Conservation (phyloP, 306 rosid genomes). For the Astragalus glycyphyllos region DNA sequence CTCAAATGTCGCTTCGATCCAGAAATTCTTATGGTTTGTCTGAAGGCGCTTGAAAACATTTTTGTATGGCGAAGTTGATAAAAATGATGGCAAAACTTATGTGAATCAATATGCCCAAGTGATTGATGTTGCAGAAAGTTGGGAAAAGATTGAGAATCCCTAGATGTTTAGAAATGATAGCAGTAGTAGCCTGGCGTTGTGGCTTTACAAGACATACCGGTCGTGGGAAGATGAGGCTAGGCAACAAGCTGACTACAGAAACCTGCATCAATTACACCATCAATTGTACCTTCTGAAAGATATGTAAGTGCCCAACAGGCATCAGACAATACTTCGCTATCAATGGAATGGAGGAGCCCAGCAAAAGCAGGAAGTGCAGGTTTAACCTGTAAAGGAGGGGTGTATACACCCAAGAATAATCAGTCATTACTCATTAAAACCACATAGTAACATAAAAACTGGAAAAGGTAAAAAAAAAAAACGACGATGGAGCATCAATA, state of each 20-base stretch:
- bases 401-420: no score
- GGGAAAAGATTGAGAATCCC: constrained; percentile 87
- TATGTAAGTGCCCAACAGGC: constrained; percentile 98
- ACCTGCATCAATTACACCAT: constrained; percentile 87
- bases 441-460: background rate
- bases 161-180: constrained; percentile 76
- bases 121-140: constrained; percentile 91
- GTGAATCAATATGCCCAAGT: constrained; percentile 78
- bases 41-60: constrained; percentile 95
- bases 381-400: constrained; percentile 67
- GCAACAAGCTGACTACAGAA: constrained; percentile 91
- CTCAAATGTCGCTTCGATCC: constrained; percentile 87
- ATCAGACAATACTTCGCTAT: constrained; percentile 93
- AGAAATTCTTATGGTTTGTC: constrained; percentile 87
- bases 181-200: background rate
- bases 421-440: background rate
- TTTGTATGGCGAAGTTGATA: constrained; percentile 92
- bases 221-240: constrained; percentile 61
- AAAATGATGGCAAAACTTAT: constrained; percentile 61
- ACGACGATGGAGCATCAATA: background rate
- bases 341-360: constrained; percentile 78
- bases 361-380: constrained; percentile 98
- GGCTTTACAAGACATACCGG: background rate
- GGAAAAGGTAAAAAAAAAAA: background rate
- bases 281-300: constrained; percentile 95